Base-by-base conservation (phyloP, 345 rosid species). In the Eucalyptus regnans region DNA sequence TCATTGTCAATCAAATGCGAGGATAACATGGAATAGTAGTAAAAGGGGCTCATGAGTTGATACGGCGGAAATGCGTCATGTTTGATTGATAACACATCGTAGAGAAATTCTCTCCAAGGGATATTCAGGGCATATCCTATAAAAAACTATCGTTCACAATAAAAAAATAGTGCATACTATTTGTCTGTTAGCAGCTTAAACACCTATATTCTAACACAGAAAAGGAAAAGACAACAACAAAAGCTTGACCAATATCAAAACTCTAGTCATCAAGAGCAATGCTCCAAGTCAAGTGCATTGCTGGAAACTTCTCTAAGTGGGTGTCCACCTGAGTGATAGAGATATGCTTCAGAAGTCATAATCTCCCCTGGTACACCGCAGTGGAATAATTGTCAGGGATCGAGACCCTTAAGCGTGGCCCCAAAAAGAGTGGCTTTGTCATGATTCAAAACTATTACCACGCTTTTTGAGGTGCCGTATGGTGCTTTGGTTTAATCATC, bases 1-100 rank as follows among this genome's bases (percentile, higher is more conserved):
- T 16, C 44, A 68, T 68, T 33, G 80, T 68, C 80, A 16, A 68
- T 68, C 80, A 4, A 31, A 68, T 68, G 12, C 80, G 2, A 2
- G 15, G 15, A 68, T 16, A 68, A 12, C 80, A 9, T 31, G 12
- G 23, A 68, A 68, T 33, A 5, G 17, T 3, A 68, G 80, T 9
- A 17, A 33, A 68, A 16, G 80, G 80, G 33, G 80, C 44, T 68
- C 12, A 2, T 16, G 6, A 9, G 80, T 9, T 2, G 43, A 17
- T 37, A 10, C 44, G 12, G 46, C 22, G 27, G 83, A 71, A 18
- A 71, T 71, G 83, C 27, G 13, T 71, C 41, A 12, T 18, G 80
- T 10, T 37, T 20, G 43, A 31, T 68, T 68, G 48, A 18, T 37
- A 18, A 71, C 22, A 0, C 0, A 71, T 71, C 27, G 0, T 3